Conservation (phyloP, 78 protist genomes). For the Dictyostelium citrinum region DNA sequence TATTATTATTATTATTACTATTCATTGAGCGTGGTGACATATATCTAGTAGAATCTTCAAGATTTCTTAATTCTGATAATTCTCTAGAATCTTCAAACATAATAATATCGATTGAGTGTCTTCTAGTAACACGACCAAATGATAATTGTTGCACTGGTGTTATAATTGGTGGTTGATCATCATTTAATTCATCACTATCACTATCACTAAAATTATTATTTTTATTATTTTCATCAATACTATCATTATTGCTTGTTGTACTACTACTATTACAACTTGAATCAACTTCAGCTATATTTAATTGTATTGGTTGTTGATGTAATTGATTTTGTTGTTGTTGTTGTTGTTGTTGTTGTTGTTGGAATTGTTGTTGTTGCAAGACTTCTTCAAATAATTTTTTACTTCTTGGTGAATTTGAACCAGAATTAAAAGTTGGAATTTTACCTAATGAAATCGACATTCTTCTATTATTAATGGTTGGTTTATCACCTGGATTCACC, state of each 20-base stretch:
- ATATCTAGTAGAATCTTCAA: not conserved
- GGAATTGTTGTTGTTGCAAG: not conserved
- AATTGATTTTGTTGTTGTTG: not conserved
- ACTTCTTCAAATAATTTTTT: not conserved
- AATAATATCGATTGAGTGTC: conserved; percentile 61
- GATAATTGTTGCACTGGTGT: conserved; percentile 2
- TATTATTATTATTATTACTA: not conserved
- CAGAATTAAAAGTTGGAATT: not conserved
- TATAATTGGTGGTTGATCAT: not conserved
- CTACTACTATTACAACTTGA: not conserved
- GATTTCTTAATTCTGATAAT: not conserved
- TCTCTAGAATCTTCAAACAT: conserved; percentile 11
- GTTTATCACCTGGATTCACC: not conserved
- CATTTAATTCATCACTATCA: not conserved
- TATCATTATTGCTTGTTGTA: not conserved
- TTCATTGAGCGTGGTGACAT: not conserved
- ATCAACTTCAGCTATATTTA: not conserved
- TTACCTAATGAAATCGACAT: not conserved
- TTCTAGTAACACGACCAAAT: conserved; percentile 16
- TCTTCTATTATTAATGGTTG: not conserved
- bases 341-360: not conserved
- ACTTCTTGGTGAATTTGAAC: not conserved
- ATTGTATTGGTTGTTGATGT: not conserved
- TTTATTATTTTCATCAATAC: not conserved
- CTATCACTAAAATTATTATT: not conserved